Base-by-base conservation (phyloP, 2,329 filamentous ascomycete species). In the Cadophora sp. region DNA sequence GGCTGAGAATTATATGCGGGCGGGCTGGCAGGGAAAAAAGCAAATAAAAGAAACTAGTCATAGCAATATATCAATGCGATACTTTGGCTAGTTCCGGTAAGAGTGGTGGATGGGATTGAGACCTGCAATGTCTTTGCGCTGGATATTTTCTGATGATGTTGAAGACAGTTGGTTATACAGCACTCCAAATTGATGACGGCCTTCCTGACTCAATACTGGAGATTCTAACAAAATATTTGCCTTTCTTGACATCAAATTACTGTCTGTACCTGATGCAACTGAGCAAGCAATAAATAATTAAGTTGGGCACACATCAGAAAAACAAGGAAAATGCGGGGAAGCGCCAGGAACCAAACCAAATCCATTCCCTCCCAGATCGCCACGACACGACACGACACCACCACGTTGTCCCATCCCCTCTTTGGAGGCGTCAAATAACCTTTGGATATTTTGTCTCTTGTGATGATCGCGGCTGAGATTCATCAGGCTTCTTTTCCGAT, bases 271-370 rank as follows among this genome's bases (percentile, higher is more conserved):
- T n/a, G n/a, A n/a, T n/a, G n/a, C n/a, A n/a, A 6, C 27, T 30
- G 27, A 30, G 27, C 27, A 43, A 9, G 2, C 3, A 18, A 3
- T 45, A 18, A 45, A n/a, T n/a, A 13, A 48, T 48, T 7, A n/a
- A 51, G 13, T 27, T 18, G 48, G 48, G n/a, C 48, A 51, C 4
- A n/a, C n/a, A n/a, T n/a, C n/a, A 7, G 20, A 45, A 7, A 20
- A 39, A 4, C n/a, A 59, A 30, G 11, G n/a, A n/a, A 59, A 59
- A 45, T 45, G 56, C 56, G 56, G 56, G 56, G 56, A 59, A 59
- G 36, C 55, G 11, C 33, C 55, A 41, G 36, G 36, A 59, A 59
- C 39, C 56, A 27, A 14, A n/a, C n/a, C n/a, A 14, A 27, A 27
- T 1, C 39, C 36, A 59, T n/a, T 27, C 39, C 39, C 53, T 27